Conservation (phyloP, 768 basidiomycete species). For the Crepidotus variabilis region DNA sequence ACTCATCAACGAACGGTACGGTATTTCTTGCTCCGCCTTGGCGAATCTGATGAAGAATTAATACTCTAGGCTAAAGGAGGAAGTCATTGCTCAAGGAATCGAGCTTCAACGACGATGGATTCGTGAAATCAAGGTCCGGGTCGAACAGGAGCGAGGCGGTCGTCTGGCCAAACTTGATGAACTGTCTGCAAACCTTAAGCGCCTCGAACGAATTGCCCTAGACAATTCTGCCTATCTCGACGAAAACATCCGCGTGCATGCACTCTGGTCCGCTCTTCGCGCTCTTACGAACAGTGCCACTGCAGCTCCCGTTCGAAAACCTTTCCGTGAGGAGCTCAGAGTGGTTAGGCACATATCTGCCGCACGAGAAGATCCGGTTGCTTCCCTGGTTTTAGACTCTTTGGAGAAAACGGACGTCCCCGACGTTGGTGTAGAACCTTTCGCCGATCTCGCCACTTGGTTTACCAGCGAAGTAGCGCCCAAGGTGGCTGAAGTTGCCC, state of each 20-base stretch:
- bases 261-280: slow-evolving; percentile 90
- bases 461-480: slow-evolving; percentile 82
- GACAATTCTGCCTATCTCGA: slow-evolving; percentile 91
- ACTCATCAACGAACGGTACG: slow-evolving; percentile 91
- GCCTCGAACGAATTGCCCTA: slow-evolving; percentile 84
- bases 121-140: slow-evolving; percentile 90
- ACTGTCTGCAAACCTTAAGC: slow-evolving; percentile 84
- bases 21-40: not conserved
- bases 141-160: slow-evolving; percentile 95
- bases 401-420: slow-evolving; percentile 71
- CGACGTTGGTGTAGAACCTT: slow-evolving; percentile 81
- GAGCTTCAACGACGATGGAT: slow-evolving; percentile 98
- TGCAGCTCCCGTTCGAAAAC: slow-evolving; percentile 61
- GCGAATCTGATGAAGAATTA: slow-evolving; percentile 1
- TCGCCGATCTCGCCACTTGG: slow-evolving; percentile 89
- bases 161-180: slow-evolving; percentile 94
- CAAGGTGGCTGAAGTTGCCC: slow-evolving; percentile 80
- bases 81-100: slow-evolving; percentile 94
- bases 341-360: slow-evolving; percentile 72
- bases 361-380: slow-evolving; percentile 67
- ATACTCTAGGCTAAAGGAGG: slow-evolving; percentile 78
- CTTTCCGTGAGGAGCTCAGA: slow-evolving; percentile 89
- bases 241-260: slow-evolving; percentile 89
- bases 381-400: slow-evolving; percentile 60
- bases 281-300: slow-evolving; percentile 67